phyloP scores from a whole-genome alignment of 495 filamentous ascomycete genomes.

The Talaromyces nanjingensis region DNA sequence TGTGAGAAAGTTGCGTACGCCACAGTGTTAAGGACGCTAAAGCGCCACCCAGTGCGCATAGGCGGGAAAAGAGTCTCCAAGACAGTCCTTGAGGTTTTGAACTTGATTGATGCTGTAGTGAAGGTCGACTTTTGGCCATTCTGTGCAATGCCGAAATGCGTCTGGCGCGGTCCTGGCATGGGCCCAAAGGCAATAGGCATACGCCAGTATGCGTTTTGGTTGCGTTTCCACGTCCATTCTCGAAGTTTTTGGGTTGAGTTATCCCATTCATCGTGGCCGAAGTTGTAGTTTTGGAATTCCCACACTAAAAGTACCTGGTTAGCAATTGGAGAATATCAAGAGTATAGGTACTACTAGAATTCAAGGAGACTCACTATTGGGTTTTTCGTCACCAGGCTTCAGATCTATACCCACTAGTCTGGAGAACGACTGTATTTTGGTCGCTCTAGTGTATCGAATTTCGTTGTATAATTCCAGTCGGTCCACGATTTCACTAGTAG shows the following conservation, averaged over 20 bases:
- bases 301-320: conserved; percentile 25
- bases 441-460: conserved; percentile 44
- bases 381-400: conserved; percentile 16
- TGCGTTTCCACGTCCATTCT: conserved; percentile 35
- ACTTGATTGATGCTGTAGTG: conserved; percentile 45
- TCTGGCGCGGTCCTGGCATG: conserved; percentile 46
- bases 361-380: background rate
- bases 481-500: conserved; percentile 29
- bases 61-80: conserved; percentile 48
- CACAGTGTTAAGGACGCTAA: conserved; percentile 40
- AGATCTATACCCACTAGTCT: conserved; percentile 36
- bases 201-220: conserved; percentile 38
- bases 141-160: conserved; percentile 18
- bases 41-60: conserved; percentile 24
- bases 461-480: conserved; percentile 49
- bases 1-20: conserved; percentile 43
- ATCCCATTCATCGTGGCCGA: conserved; percentile 54
- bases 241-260: conserved; percentile 42
- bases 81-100: conserved; percentile 51
- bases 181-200: conserved; percentile 52
- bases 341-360: background rate
- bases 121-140: conserved; percentile 32
- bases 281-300: conserved; percentile 47
- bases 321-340: background rate
- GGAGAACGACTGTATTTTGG: conserved; percentile 49